Conservation (phyloP, 371 early-diverging fungal genomes). For the Apophysomyces trapeziformis region DNA sequence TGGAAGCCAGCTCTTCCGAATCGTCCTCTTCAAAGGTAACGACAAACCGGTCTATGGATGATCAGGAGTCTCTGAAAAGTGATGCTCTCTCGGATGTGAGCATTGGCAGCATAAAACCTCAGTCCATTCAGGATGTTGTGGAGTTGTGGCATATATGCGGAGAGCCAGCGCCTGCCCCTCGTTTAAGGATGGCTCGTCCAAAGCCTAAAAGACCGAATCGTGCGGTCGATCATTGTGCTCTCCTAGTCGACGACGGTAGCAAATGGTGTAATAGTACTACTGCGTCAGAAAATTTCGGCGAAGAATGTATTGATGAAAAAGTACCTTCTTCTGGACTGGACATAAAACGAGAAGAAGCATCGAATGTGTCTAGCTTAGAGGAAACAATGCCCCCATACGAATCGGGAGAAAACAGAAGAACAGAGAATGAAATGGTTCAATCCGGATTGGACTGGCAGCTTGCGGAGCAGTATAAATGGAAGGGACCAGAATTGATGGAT, state of each 20-base stretch:
- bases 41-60: background rate
- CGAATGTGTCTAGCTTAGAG: background rate
- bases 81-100: background rate
- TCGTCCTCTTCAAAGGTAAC: background rate
- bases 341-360: background rate
- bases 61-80: constrained; percentile 4
- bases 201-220: background rate
- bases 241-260: background rate
- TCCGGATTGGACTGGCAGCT: too few relatives aligned
- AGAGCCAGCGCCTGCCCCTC: constrained; percentile 3
- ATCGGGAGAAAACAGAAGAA: too few relatives aligned
- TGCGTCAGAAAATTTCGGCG: background rate
- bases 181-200: background rate
- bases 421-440: too few relatives aligned
- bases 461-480: too few relatives aligned
- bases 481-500: too few relatives aligned
- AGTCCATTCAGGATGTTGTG: background rate
- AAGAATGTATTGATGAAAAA: background rate
- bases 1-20: constrained; percentile 9
- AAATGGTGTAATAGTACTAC: background rate
- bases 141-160: background rate
- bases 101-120: background rate
- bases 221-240: background rate
- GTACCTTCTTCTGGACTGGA: background rate
- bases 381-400: too few relatives aligned